These are phyloP conservation scores for Dioszegia aurantiaca DNA, from an alignment of 768 basidiomycete species.

Conservation along the genomic window DNA sequence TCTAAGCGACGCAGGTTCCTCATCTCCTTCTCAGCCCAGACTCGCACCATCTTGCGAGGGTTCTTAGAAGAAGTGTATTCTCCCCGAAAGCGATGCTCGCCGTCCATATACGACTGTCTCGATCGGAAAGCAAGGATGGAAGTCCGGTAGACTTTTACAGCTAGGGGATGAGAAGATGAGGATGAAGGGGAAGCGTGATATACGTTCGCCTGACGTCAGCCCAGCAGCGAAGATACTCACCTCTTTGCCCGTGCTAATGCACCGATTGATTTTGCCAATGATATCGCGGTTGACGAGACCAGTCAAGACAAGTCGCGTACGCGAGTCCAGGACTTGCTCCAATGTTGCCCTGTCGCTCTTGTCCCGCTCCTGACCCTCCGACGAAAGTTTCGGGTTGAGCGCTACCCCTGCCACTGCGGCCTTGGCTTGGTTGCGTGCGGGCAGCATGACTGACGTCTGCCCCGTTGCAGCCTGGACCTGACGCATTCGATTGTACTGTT, in stretches of 20 bases:
- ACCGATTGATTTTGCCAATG: conserved; percentile 87
- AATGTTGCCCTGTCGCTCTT: conserved; percentile 94
- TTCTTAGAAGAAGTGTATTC: conserved; percentile 71
- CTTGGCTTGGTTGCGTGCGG: conserved; percentile 45
- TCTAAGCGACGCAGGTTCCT: conserved; percentile 83
- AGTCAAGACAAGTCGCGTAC: conserved; percentile 89
- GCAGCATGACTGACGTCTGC: conserved; percentile 63
- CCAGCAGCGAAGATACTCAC: conserved; percentile 54
- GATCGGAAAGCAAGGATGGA: conserved; percentile 97
- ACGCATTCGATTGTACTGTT: conserved; percentile 90
- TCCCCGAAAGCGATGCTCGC: conserved; percentile 89
- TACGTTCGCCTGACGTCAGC: conserved; percentile 76
- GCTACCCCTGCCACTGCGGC: conserved; percentile 57
- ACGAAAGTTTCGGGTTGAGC: conserved; percentile 71
- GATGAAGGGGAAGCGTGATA: conserved; percentile 74
- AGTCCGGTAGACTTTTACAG: conserved; percentile 97
- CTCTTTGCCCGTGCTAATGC: conserved; percentile 97
- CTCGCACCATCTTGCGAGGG: conserved; percentile 94
- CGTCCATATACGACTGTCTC: conserved; percentile 91
- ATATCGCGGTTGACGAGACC: conserved; percentile 92
- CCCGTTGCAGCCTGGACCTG: conserved; percentile 77
- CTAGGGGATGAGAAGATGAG: conserved; percentile 60
- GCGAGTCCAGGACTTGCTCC: conserved; percentile 92
- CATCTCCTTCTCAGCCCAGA: conserved; percentile 99
- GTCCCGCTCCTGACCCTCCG: conserved; percentile 65